A percentile compares a stretch with the other conserved stretches of the same genome.
These are phyloP conservation scores for Leptographium lundbergii DNA, from an alignment of 2,329 filamentous ascomycete genomes.

Conservation along the genomic window DNA sequence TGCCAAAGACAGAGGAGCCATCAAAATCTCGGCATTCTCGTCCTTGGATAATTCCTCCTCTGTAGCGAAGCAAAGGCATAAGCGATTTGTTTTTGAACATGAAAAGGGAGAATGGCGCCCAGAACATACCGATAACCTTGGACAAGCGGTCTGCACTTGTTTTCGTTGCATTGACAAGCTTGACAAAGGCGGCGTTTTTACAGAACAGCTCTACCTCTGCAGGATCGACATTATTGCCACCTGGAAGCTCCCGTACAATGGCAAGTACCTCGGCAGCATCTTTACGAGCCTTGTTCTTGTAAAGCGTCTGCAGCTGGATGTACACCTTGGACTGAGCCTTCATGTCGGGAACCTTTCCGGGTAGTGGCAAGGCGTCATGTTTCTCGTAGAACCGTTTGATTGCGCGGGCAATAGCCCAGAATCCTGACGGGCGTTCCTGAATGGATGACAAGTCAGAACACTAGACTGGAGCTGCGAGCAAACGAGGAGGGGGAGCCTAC, in stretches of 20 bases:
- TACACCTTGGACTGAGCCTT: constrained; percentile 88
- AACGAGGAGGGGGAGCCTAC: background rate
- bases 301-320: constrained; percentile 80
- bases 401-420: constrained; percentile 83
- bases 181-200: constrained; percentile 89
- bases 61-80: constrained; percentile 17
- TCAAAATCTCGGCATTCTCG: constrained; percentile 32
- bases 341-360: constrained; percentile 90
- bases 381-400: constrained; percentile 64
- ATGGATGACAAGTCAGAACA: background rate
- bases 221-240: constrained; percentile 44
- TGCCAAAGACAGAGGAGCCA: constrained; percentile 45
- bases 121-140: constrained; percentile 39
- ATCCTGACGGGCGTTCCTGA: constrained; percentile 35
- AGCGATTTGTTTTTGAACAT: background rate
- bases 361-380: constrained; percentile 64
- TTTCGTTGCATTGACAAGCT: constrained; percentile 55
- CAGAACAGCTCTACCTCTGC: constrained; percentile 83
- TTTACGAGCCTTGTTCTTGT: constrained; percentile 73
- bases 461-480: background rate
- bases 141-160: constrained; percentile 30
- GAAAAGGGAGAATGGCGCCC: background rate
- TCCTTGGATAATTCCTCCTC: constrained; percentile 43
- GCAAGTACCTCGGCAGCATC: constrained; percentile 65
- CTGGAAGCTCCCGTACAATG: constrained; percentile 40